Evolutionary conservation across 208 protist genomes (phyloP).

Genomic region (Trichomonas gallinae): DNA sequence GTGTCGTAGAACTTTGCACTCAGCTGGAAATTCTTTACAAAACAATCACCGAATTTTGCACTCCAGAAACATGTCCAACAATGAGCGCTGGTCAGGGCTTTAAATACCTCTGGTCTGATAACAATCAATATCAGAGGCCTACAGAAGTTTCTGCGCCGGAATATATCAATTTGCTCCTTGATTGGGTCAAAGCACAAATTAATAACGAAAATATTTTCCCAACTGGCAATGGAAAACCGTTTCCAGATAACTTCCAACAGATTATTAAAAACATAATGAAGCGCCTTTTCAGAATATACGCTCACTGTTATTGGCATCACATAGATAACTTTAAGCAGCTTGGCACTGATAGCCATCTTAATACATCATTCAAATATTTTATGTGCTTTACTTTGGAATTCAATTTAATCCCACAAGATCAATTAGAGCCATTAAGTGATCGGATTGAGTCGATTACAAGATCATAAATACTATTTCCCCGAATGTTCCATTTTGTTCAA

Average conservation of each 20-base stretch:
- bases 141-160: conserved; percentile 77
- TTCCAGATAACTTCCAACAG: conserved; percentile 57
- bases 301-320: conserved; percentile 94
- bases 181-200: conserved; percentile 73
- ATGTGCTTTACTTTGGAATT: conserved; percentile 64
- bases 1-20: conserved; percentile 96
- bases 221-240: conserved; percentile 28
- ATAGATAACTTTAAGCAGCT: conserved; percentile 76
- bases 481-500: background rate
- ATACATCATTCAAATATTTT: conserved; percentile 72
- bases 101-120: conserved; percentile 72
- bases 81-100: conserved; percentile 57
- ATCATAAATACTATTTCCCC: background rate
- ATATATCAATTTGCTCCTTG: conserved; percentile 89
- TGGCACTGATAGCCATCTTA: conserved; percentile 79
- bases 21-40: conserved; percentile 94
- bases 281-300: conserved; percentile 91
- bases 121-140: conserved; percentile 72
- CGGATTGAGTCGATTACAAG: background rate
- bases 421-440: background rate
- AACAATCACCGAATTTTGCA: conserved; percentile 95
- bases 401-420: conserved; percentile 30
- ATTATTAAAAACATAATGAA: conserved; percentile 87
- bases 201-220: background rate
- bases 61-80: conserved; percentile 66